Evolutionary conservation across 2,329 filamentous ascomycete genomes (phyloP).

Genomic region (Ophiostoma fasciatum): DNA sequence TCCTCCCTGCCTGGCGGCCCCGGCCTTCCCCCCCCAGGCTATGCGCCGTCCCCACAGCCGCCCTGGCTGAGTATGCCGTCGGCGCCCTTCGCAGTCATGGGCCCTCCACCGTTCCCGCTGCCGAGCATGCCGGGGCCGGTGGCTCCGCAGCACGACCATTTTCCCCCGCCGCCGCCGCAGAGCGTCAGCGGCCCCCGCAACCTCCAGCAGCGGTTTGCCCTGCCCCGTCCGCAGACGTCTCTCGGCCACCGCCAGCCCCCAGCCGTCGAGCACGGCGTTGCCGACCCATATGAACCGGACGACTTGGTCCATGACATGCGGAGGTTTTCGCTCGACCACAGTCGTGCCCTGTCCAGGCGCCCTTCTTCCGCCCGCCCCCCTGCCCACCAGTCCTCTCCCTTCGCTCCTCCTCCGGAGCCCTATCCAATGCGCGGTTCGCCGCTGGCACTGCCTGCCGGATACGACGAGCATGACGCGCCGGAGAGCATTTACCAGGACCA

Average conservation of each 20-base stretch:
- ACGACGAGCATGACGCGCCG: too few species aligned
- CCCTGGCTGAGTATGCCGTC: too few species aligned
- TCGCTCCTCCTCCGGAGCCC: slow-evolving; percentile 16
- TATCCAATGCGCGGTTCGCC: too few species aligned
- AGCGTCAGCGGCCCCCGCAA: slow-evolving; percentile 3
- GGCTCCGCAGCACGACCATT: neutral
- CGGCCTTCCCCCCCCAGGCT: neutral
- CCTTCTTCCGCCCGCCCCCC: slow-evolving; percentile 23
- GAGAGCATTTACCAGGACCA: too few species aligned
- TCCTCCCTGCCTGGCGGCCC: too few species aligned
- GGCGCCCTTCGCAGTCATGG: neutral
- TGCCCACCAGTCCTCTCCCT: slow-evolving; percentile 14
- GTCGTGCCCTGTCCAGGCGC: slow-evolving; percentile 33
- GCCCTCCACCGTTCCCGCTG: too few species aligned
- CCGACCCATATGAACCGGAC: slow-evolving; percentile 27
- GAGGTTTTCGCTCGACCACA: slow-evolving; percentile 27
- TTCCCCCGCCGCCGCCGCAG: neutral
- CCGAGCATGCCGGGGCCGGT: neutral
- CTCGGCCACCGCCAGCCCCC: slow-evolving; percentile 20
- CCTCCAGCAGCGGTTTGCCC: slow-evolving; percentile 13
- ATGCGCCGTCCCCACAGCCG: too few species aligned
- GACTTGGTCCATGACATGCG: slow-evolving; percentile 19
- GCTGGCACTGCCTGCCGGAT: too few species aligned
- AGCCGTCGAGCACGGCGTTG: slow-evolving; percentile 19
- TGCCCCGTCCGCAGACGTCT: slow-evolving; percentile 22